A percentile compares a stretch with the other conserved stretches of the same genome.
Evolutionary conservation across 2,329 filamentous ascomycete species (phyloP).

Genomic region (Fusarium solani-melongenae): DNA sequence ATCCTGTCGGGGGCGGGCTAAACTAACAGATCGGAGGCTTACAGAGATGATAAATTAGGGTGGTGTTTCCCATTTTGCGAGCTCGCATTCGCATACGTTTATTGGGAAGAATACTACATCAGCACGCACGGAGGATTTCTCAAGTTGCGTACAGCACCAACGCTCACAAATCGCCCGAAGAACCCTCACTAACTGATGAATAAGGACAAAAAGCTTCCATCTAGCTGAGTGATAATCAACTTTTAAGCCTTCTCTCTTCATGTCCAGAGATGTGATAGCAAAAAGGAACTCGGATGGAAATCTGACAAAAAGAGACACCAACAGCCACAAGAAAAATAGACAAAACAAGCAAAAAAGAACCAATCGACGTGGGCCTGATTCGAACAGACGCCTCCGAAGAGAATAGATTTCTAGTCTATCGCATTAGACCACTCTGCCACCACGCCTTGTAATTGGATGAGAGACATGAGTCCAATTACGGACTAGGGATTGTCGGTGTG

Average conservation of each 20-base stretch:
- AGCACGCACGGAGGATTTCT: not conserved
- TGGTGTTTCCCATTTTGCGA: not conserved
- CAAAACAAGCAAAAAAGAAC: too few relatives aligned
- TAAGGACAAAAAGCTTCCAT: not conserved
- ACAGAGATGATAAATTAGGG: not conserved
- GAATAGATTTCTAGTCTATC: constrained; percentile 37
- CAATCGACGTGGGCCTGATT: constrained; percentile 33
- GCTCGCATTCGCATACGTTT: not conserved
- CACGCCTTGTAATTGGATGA: constrained; percentile 25
- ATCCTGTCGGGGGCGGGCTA: not conserved
- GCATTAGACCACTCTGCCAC: constrained; percentile 36
- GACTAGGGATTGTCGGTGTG: not conserved
- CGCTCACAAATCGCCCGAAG: not conserved
- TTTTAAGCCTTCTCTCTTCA: not conserved
- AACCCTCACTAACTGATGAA: not conserved
- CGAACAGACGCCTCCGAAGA: constrained; percentile 34
- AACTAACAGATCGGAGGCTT: not conserved
- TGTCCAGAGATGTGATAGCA: not conserved
- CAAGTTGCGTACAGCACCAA: not conserved
- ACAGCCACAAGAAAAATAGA: too few relatives aligned
- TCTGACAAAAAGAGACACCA: not conserved
- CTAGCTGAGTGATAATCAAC: not conserved
- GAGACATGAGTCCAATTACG: not conserved
- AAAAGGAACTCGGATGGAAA: not conserved
- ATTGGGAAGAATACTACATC: not conserved